Base-by-base conservation (phyloP, 257 asterid species). In the Przewalskia tangutica region DNA sequence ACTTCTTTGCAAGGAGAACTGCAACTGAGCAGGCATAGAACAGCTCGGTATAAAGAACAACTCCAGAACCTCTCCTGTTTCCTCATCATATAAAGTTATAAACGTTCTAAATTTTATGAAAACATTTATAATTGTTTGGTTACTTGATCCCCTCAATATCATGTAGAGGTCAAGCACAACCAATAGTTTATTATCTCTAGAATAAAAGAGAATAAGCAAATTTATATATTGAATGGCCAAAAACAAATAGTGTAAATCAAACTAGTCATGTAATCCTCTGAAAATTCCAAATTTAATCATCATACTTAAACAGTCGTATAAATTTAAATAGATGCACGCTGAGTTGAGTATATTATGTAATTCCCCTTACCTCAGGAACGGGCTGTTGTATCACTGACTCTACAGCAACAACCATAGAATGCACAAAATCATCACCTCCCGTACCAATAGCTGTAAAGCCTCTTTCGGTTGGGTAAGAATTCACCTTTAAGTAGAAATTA, bases 371-470 rank as follows among this genome's bases (percentile, higher is more conserved):
- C 89, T 92, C 87, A 36, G 96, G 97, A 79, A 94, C 89, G 46
- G 95, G 87, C 73, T 87, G 88, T 63, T 94, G 91, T 84, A 94
- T 86, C 44, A 95, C 95, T 9, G 99, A 92, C 88, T 95, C 98
- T 81, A 95, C 99, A 77, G 98, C 97, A 83, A 93, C 90, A 83
- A 95, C 94, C 99, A 95, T 95, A 63, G 98, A 92, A 32, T 95
- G 95, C 84, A 93, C 98, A 85, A 95, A 95, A 88, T 95, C 98
- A 77, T 93, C 94, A 78, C 98, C 98, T 81, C 99, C 97, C 23
- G 95, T 92, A 81, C 98, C 99, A 78, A 95, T 95, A 79, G 99
- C 99, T 3, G 98, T 95, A 86, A 95, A 95, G 83, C 94, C 98
- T 86, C 98, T 89, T 73, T 87, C 94, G 10, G 97, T 92, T 71